Conservation (phyloP, 768 basidiomycete genomes). For the Russula virescens region DNA sequence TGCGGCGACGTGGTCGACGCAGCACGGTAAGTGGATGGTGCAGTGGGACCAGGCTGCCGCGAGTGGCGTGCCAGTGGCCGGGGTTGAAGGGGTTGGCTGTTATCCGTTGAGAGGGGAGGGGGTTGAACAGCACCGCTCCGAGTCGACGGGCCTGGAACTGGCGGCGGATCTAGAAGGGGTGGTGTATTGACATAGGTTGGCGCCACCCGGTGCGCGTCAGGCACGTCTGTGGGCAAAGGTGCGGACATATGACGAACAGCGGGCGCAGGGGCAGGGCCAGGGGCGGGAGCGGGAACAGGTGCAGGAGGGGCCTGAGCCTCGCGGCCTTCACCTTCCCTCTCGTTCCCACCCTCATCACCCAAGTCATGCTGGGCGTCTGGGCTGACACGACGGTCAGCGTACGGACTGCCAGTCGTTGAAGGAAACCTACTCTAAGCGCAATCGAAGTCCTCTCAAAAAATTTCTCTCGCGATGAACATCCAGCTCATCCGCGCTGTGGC, state of each 20-base stretch:
- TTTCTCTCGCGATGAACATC: conserved; percentile 50
- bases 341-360: not conserved
- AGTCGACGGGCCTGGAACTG: not conserved
- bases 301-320: not conserved
- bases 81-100: not conserved
- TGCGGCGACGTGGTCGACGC: not conserved
- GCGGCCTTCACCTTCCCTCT: not conserved
- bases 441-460: conserved; percentile 56
- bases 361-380: conserved; percentile 9
- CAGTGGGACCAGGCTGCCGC: not conserved
- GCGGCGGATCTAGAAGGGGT: not conserved
- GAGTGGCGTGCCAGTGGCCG: not conserved
- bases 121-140: not conserved
- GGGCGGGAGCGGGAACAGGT: not conserved
- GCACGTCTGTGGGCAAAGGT: not conserved
- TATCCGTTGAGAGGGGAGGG: not conserved
- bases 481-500: conserved; percentile 58
- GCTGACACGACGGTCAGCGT: conserved; percentile 9
- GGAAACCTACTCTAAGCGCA: conserved; percentile 55
- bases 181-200: not conserved
- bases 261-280: not conserved
- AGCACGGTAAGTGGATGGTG: not conserved
- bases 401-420: not conserved
- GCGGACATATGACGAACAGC: not conserved
- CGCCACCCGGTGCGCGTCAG: not conserved